phyloP scores from a whole-genome alignment of 768 basidiomycete species.

The Tubosaeta sp. region DNA sequence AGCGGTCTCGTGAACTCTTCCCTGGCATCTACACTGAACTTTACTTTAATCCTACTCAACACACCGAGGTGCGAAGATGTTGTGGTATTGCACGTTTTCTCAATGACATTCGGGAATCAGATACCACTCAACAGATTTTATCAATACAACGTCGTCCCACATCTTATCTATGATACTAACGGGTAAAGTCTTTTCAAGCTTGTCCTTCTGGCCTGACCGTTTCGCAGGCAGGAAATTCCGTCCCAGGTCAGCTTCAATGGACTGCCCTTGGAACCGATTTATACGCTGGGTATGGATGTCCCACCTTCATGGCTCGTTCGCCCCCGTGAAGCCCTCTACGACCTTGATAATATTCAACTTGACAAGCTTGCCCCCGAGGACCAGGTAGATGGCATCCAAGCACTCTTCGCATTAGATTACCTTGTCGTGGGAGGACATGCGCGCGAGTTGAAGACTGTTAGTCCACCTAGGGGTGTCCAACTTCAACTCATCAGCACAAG shows the following conservation, averaged over 20 bases:
- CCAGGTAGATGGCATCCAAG: slow-evolving; percentile 52
- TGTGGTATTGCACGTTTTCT: not conserved
- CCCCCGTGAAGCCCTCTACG: slow-evolving; percentile 82
- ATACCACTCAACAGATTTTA: slow-evolving; percentile 93
- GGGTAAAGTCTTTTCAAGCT: slow-evolving; percentile 44
- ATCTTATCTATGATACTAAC: slow-evolving; percentile 57
- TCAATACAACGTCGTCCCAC: slow-evolving; percentile 62
- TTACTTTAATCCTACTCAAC: slow-evolving; percentile 68
- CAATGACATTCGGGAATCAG: slow-evolving; percentile 33
- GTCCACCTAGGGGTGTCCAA: slow-evolving; percentile 86
- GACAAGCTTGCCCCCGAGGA: slow-evolving; percentile 57
- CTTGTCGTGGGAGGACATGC: slow-evolving; percentile 95
- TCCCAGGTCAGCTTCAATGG: slow-evolving; percentile 60
- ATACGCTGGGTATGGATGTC: slow-evolving; percentile 91
- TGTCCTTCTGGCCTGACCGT: not conserved
- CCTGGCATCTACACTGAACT: slow-evolving; percentile 68
- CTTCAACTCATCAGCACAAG: slow-evolving; percentile 64
- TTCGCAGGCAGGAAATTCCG: slow-evolving; percentile 52
- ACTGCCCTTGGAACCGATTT: slow-evolving; percentile 83
- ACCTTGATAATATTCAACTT: slow-evolving; percentile 94
- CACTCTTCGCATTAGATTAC: slow-evolving; percentile 84
- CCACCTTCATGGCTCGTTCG: slow-evolving; percentile 91
- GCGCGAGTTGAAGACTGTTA: slow-evolving; percentile 58
- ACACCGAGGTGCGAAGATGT: slow-evolving; percentile 55
- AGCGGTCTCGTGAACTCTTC: slow-evolving; percentile 37